Base-by-base conservation (phyloP, 2,329 filamentous ascomycete genomes). In the Gaeumannomyces tritici region DNA sequence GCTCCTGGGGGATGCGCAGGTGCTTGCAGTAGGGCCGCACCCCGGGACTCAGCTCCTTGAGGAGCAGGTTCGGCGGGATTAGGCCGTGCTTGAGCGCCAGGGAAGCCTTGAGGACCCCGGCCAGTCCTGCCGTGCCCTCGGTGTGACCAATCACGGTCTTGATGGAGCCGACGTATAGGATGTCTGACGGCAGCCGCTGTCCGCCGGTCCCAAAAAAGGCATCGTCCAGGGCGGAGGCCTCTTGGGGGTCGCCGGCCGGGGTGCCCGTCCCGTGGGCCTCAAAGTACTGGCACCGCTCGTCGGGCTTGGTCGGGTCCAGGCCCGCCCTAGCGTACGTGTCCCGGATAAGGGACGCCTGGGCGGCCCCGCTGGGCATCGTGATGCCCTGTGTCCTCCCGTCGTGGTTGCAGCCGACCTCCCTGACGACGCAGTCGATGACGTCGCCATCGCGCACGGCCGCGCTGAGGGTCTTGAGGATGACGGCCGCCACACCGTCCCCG, bases 221-320 rank as follows among this genome's bases (percentile, higher is more conserved):
- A 1, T 6, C 15, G 4, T 24, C 24, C 28, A 81, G 73, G 26
- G 77, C 79, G 1, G 64, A 66, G 0, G 76, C 76, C 65, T 86
- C 83, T n/a, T 80, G 77, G 0, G 82, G 81, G 63, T 86, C 83
- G 1, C 83, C 83, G 1, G 72, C 72, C 31, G 71, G 74, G n/a
- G 83, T 86, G 7, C 82, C 82, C 0, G 83, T 84, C 9, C 31
- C 31, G 61, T 81, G 79, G 0, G 77, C 77, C 63, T 81, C 77
- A 57, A 80, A 80, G 63, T 76, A 80, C 64, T 80, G 78, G 60
- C 75, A 77, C 11, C 73, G 72, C 57, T 78, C 73, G 5, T 68
- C 62, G 0, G 69, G 68, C 11, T 60, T 60, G 4, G 31, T 55
- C 0, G 69, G 65, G 63, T 77, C 70, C 0, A 77, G 69, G 3